phyloP scores from a whole-genome alignment of 495 filamentous ascomycete species.

The Extremus antarcticus region DNA sequence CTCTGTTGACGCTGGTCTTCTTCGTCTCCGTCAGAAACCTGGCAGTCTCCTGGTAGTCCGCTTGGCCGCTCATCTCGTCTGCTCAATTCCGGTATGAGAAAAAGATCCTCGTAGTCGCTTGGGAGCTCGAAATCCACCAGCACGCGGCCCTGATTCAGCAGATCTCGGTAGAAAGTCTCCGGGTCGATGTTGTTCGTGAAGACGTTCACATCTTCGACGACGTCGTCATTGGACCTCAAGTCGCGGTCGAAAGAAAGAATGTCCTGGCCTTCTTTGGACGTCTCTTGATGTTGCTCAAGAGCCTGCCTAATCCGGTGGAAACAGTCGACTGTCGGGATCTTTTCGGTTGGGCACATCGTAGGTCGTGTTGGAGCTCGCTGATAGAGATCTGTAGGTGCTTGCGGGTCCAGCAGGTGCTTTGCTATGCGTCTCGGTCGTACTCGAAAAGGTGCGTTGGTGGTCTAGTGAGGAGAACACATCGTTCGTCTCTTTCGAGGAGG shows the following conservation, averaged over 20 bases:
- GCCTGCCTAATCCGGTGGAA: neutral
- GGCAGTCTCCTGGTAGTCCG: no score
- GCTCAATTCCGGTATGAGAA: neutral
- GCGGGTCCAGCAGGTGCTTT: no score
- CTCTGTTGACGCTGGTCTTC: neutral
- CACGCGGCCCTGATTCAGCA: neutral
- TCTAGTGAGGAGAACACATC: no score
- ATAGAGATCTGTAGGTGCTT: no score
- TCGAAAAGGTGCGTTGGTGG: no score
- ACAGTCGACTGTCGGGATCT: neutral
- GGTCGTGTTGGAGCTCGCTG: no score
- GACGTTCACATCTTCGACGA: neutral
- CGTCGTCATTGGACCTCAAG: neutral
- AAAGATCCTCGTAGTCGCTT: neutral
- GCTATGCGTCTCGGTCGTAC: no score
- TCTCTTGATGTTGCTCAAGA: neutral
- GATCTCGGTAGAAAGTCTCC: neutral
- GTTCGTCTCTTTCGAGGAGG: no score
- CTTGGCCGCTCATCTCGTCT: neutral
- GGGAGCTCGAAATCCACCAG: neutral
- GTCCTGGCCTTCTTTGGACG: neutral
- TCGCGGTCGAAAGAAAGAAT: neutral
- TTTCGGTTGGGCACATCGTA: neutral
- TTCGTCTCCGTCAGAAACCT: neutral
- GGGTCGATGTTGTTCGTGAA: neutral